Base-by-base conservation (phyloP, 352 stramenopile genomes). In the Phytophthora quininea region DNA sequence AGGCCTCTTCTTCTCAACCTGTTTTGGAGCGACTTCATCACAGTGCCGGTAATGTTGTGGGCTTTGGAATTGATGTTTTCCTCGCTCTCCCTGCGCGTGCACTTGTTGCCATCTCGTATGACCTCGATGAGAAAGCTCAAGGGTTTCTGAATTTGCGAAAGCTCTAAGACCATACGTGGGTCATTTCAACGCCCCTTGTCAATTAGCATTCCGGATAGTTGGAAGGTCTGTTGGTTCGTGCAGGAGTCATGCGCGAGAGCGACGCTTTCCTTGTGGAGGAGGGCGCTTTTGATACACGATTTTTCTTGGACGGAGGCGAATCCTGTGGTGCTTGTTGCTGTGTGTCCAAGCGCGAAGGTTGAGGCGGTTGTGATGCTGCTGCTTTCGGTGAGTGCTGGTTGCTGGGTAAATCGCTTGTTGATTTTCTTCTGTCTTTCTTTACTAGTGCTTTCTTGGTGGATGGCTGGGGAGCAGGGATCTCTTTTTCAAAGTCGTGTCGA, bases 101-200 rank as follows among this genome's bases (percentile, higher is more conserved):
- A 3, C 46, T 76, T 0, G 46, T 93, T 9, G 61, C 79, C 15
- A 69, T 93, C 14, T 73, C 70, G 43, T 93, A 92, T 69, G 74
- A 90, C 42, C 78, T 88, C 40, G 76, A 91, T 35, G 83, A 92
- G 54, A 68, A 75, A n/a, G 83, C 82, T 0, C 86, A 93, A 52
- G 86, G 79, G 0, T 90, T 92, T 56, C 55, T 93, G 58, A 91
- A 90, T 40, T 46, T 93, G 4, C 82, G 86, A 35, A 93, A 93
- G 58, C 55, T 93, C 11, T 93, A 78, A 54, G 31, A 8, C 8
- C 35, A 24, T 24, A 24, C 19, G 19, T 24, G 19, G 19, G 19
- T 24, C 19, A 24, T 24, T 24, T 24, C 19, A 24, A 24, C 19
- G 19, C 19, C 19, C 19, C 19, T 24, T 24, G 19, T 24, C 19